These are phyloP conservation scores for Boletus eberwhitei DNA, from an alignment of 768 basidiomycete species.

Conservation along the genomic window DNA sequence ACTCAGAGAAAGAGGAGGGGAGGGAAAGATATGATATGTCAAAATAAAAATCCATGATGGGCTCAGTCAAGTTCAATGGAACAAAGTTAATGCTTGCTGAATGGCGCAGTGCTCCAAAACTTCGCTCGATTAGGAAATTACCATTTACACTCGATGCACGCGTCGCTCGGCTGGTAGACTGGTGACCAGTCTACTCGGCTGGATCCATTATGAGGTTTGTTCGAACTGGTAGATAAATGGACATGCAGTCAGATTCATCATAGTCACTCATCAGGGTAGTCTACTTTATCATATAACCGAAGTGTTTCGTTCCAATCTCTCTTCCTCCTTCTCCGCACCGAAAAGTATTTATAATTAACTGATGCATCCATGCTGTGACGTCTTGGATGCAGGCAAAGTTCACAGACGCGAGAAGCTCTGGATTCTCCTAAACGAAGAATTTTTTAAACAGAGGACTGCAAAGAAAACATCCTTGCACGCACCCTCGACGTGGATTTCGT, in stretches of 20 bases:
- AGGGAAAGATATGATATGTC: too few species aligned
- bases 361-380: constrained; percentile 60
- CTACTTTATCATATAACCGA: constrained; percentile 75
- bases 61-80: too few species aligned
- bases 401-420: constrained; percentile 67
- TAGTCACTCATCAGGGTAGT: constrained; percentile 61
- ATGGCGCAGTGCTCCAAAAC: too few species aligned
- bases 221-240: too few species aligned
- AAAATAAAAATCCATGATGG: too few species aligned
- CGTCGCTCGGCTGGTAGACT: too few species aligned
- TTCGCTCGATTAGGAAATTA: too few species aligned
- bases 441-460: neutral
- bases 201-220: too few species aligned
- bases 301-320: constrained; percentile 90
- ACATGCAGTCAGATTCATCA: constrained; percentile 2
- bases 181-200: too few species aligned
- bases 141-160: too few species aligned
- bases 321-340: constrained; percentile 72
- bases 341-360: constrained; percentile 77
- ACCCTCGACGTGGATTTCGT: constrained; percentile 59
- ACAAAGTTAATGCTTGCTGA: too few species aligned
- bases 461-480: neutral
- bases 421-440: constrained; percentile 48
- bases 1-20: too few species aligned
- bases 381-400: constrained; percentile 57